Base-by-base conservation (phyloP, 169 alveolate species). In the Eimeria praecox region DNA sequence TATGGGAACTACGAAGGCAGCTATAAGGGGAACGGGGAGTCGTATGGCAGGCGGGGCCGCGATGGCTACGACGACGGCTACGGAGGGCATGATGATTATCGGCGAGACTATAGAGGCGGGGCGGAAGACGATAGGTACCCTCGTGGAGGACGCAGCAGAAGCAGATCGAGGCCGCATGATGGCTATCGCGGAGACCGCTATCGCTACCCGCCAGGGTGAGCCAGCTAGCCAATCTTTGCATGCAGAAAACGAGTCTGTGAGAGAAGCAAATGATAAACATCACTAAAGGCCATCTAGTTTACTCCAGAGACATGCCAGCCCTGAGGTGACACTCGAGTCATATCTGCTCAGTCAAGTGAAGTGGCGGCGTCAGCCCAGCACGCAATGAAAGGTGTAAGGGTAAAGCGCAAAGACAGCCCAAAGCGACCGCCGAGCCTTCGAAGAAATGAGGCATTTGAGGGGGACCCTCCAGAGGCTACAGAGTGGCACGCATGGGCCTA, bases 131-230 rank as follows among this genome's bases (percentile, higher is more conserved):
- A 86, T 10, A 30, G 82, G n/a, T 82, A 82, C 33, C 64, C 59
- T 8, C 93, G 80, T 73, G 93, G 56, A 27, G 93, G 93, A 2
- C 77, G 93, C 56, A 86, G 93, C 82, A 86, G 93, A 59, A 86
- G 93, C 93, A 59, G 93, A 73, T 86, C 93, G 93, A 35, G 93
- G 93, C 93, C 93, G 9, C 59, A 86, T 44, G 93, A 86, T 59
- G 93, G 80, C 44, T 86, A 86, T 30, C 93, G 93, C 62, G 93
- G 93, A 54, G 93, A 86, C 62, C 93, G 93, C 49, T 30, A 86
- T 33, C 93, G 93, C 80, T 86, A 86, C 59, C 82, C 93, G 54
- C 80, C 64, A 86, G 93, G 71, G 93, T 86, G 82, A 86, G 93
- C 93, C 56, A 77, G 87, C 87, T 44, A 77, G 64, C 40, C 42